Conservation (phyloP, 805 yeast genomes). For the Candida maesae region DNA sequence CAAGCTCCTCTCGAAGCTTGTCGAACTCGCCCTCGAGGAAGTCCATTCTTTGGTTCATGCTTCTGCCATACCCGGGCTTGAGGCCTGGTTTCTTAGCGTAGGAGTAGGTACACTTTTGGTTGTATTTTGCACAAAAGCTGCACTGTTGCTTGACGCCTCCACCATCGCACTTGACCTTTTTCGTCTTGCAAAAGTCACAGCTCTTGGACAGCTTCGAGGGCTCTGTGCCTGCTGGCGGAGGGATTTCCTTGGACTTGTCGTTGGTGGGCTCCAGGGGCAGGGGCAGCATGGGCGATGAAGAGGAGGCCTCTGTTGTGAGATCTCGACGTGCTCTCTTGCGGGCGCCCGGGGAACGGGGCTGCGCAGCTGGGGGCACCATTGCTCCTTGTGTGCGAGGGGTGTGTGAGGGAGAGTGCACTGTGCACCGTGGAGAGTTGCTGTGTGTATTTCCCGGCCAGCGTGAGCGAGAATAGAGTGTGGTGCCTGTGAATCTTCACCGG, state of each 20-base stretch:
- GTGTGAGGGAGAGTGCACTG: neutral
- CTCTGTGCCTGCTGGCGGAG: too few relatives aligned
- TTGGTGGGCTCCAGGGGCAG: too few relatives aligned
- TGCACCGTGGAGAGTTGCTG: too few relatives aligned
- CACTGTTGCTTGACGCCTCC: constrained; percentile 19
- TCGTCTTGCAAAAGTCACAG: constrained; percentile 21
- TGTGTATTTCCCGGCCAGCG: too few relatives aligned
- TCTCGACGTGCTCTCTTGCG: constrained; percentile 1
- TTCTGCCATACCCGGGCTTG: constrained; percentile 24
- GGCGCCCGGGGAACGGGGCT: neutral
- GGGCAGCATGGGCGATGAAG: too few relatives aligned
- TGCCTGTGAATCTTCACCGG: too few relatives aligned
- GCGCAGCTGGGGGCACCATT: neutral
- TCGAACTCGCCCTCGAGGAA: constrained; percentile 15
- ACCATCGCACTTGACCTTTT: constrained; percentile 26
- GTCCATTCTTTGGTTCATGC: constrained; percentile 21
- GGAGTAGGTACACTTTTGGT: constrained; percentile 15
- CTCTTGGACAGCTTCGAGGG: constrained; percentile 18
- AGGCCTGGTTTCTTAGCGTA: constrained; percentile 24
- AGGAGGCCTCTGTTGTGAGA: neutral
- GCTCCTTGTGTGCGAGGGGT: neutral
- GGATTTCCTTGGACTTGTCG: too few relatives aligned
- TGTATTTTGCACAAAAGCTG: constrained; percentile 18
- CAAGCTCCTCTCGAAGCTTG: too few relatives aligned
- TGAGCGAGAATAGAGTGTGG: too few relatives aligned